Conservation (phyloP, 768 basidiomycete genomes). For the Tricholoma matsutake region DNA sequence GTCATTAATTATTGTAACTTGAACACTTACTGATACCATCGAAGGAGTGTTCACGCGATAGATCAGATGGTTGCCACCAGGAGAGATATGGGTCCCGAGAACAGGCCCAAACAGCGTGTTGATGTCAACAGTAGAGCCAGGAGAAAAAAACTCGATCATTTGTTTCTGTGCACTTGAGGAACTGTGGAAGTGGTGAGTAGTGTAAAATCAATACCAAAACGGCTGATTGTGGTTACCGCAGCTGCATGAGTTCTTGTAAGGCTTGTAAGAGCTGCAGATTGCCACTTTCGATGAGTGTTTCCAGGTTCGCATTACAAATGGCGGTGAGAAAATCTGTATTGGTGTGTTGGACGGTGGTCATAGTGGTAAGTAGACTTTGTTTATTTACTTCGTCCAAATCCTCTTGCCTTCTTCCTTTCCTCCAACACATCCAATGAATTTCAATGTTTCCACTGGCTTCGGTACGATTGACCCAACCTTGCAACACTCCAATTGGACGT, state of each 20-base stretch:
- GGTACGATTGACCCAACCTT: not conserved
- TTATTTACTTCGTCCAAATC: not conserved
- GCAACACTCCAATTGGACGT: not conserved
- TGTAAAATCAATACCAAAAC: not conserved
- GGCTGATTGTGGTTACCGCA: not conserved
- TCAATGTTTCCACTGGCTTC: not conserved
- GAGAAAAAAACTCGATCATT: no score
- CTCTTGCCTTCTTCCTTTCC: not conserved
- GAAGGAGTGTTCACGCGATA: not conserved
- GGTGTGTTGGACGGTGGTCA: not conserved
- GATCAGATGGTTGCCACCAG: no score
- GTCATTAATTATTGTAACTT: not conserved
- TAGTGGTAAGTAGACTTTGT: not conserved
- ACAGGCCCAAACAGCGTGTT: not conserved
- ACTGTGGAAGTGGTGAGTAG: not conserved
- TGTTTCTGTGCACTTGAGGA: not conserved
- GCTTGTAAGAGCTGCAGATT: no score
- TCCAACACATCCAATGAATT: not conserved
- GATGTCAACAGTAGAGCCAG: not conserved
- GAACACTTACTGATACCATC: no score
- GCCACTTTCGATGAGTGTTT: not conserved
- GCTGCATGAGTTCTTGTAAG: not conserved
- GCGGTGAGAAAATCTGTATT: not conserved
- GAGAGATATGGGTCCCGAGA: not conserved
- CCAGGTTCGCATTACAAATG: not conserved